Evolutionary conservation across 2,329 filamentous ascomycete species (phyloP).

Genomic region (Colletotrichum ledebouriae): DNA sequence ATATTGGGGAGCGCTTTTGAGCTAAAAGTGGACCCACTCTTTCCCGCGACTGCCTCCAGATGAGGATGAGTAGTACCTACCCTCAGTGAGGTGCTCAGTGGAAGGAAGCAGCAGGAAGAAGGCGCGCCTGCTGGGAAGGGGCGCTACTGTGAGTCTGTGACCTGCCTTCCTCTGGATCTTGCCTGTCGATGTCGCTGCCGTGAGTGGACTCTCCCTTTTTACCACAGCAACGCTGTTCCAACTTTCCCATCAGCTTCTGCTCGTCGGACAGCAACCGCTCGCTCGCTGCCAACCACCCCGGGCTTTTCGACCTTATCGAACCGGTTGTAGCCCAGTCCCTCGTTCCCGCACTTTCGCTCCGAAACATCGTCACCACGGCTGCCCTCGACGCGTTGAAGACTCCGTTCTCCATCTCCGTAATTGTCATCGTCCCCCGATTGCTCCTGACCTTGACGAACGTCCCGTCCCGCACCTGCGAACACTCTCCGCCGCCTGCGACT

Average conservation of each 20-base stretch:
- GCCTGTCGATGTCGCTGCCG: not conserved
- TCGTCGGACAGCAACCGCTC: conserved; percentile 42
- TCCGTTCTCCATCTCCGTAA: conserved; percentile 14
- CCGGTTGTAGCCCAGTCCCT: conserved; percentile 31
- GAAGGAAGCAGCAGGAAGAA: conserved; percentile 5
- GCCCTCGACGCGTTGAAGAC: conserved; percentile 7
- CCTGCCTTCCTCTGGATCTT: conserved; percentile 14
- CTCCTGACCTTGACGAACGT: conserved; percentile 9
- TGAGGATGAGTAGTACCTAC: not conserved
- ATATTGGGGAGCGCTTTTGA: conserved; percentile 6
- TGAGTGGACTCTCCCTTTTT: conserved; percentile 42
- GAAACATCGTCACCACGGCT: conserved; percentile 14
- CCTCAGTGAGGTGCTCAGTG: not conserved
- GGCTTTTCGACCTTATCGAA: conserved; percentile 38
- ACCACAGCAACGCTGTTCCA: conserved; percentile 46
- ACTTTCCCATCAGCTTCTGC: conserved; percentile 32
- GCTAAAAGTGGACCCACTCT: conserved; percentile 25
- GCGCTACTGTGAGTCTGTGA: not conserved
- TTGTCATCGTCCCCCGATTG: conserved; percentile 30
- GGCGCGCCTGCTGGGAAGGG: conserved; percentile 14
- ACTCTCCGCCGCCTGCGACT: conserved; percentile 11
- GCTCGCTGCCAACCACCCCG: conserved; percentile 29
- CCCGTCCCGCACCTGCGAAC: not conserved
- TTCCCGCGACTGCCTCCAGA: conserved; percentile 18
- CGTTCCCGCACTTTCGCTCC: conserved; percentile 41